Percentiles rank a stretch among this genome's conserved stretches.
Conservation (phyloP, 1,284 basidiomycete species). For the Jaminaea rosea region DNA sequence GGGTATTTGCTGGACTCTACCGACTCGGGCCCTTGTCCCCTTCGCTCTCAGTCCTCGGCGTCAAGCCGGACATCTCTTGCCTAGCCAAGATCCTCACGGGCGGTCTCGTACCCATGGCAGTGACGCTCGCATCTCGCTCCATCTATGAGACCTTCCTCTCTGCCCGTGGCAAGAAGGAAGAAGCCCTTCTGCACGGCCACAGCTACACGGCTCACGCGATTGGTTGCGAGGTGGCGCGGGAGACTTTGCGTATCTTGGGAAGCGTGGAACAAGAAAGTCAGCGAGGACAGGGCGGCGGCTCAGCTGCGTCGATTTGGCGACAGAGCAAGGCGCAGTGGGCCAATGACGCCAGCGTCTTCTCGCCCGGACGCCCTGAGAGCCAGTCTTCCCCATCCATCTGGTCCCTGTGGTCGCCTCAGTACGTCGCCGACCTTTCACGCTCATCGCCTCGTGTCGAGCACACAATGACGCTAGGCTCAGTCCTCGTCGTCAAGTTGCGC, state of each 20-base stretch:
- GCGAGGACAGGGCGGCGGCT: not conserved
- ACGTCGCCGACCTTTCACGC: conserved; percentile 57
- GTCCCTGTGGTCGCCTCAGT: conserved; percentile 78
- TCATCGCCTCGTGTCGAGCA: conserved; percentile 60
- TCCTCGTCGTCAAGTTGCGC: conserved; percentile 70
- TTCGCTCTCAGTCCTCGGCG: conserved; percentile 19
- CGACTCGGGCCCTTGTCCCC: conserved; percentile 59
- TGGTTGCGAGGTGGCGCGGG: conserved; percentile 81
- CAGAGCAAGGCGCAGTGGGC: not conserved
- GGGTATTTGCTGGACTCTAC: conserved; percentile 81
- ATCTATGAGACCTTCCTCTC: conserved; percentile 72
- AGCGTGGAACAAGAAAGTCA: conserved; percentile 51
- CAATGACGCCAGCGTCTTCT: too few species aligned
- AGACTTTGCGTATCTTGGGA: conserved; percentile 62
- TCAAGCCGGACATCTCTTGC: conserved; percentile 62
- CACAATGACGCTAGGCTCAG: conserved; percentile 77
- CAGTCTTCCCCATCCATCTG: conserved; percentile 52
- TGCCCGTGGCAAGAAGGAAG: conserved; percentile 61
- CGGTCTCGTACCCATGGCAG: conserved; percentile 76
- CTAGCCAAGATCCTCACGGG: conserved; percentile 92
- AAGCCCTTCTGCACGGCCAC: conserved; percentile 87
- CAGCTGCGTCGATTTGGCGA: not conserved
- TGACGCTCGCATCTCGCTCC: conserved; percentile 62
- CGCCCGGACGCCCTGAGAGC: conserved; percentile 10
- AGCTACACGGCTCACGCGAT: conserved; percentile 58